phyloP scores from a whole-genome alignment of 805 yeast genomes.

The Scheffersomyces coipomensis region DNA sequence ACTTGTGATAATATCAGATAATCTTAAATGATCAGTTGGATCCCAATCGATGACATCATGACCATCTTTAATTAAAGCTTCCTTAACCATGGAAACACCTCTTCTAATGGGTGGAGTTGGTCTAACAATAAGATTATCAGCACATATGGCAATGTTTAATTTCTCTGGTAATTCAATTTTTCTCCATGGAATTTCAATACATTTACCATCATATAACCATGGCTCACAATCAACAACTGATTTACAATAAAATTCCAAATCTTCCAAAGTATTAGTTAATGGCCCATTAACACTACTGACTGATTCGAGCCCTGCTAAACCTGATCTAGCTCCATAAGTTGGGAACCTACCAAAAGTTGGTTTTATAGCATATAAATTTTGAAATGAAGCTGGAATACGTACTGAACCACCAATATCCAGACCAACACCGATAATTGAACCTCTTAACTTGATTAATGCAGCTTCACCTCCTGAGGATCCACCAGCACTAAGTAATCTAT shows the following conservation, averaged over 20 bases:
- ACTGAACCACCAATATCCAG: slow-evolving; percentile 55
- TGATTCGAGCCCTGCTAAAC: slow-evolving; percentile 31
- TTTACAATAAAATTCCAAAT: slow-evolving; percentile 38
- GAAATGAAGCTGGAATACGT: slow-evolving; percentile 46
- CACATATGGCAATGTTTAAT: slow-evolving; percentile 43
- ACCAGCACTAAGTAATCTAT: slow-evolving; percentile 43
- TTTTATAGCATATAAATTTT: slow-evolving; percentile 40
- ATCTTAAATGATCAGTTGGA: slow-evolving; percentile 35
- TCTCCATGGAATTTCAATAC: slow-evolving; percentile 45
- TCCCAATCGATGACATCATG: slow-evolving; percentile 52
- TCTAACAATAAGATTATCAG: slow-evolving; percentile 42
- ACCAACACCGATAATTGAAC: slow-evolving; percentile 54
- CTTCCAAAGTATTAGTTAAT: slow-evolving; percentile 34
- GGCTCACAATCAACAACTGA: slow-evolving; percentile 38
- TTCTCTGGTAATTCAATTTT: slow-evolving; percentile 28
- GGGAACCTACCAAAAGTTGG: slow-evolving; percentile 49
- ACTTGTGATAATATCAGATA: slow-evolving; percentile 24
- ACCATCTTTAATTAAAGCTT: slow-evolving; percentile 39
- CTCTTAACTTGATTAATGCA: slow-evolving; percentile 42
- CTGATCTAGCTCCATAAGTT: slow-evolving; percentile 20
- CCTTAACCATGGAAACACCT: slow-evolving; percentile 31
- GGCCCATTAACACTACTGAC: slow-evolving; percentile 50
- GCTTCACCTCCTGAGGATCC: slow-evolving; percentile 59
- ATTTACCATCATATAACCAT: slow-evolving; percentile 50
- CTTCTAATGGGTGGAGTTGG: slow-evolving; percentile 59